phyloP scores from a whole-genome alignment of 495 filamentous ascomycete genomes.

The Penicillium daleae region DNA sequence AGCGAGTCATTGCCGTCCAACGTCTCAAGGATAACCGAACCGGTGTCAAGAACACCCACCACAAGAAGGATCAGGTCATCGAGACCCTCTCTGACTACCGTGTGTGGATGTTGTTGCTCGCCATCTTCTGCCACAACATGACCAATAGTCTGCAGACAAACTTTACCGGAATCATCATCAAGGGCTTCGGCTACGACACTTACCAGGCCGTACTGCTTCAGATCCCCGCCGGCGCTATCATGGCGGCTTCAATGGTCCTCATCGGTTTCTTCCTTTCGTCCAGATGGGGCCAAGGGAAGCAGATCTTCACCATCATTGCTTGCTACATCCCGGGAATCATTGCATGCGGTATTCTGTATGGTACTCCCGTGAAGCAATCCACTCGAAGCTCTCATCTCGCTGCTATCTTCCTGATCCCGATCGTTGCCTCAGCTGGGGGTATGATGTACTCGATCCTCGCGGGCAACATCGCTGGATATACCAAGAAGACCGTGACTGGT shows the following conservation, averaged over 20 bases:
- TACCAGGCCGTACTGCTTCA: constrained; percentile 61
- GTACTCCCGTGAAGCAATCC: neutral
- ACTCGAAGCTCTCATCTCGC: constrained; percentile 13
- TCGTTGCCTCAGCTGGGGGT: constrained; percentile 1
- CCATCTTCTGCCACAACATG: constrained; percentile 42
- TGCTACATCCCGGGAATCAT: constrained; percentile 29
- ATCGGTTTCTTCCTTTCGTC: constrained; percentile 47
- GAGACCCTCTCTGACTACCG: constrained; percentile 34
- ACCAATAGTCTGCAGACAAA: constrained; percentile 62
- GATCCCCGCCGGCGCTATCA: constrained; percentile 59
- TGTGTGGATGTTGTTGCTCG: constrained; percentile 33
- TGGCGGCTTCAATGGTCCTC: constrained; percentile 56
- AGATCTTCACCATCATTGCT: constrained; percentile 44
- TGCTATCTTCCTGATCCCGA: constrained; percentile 13
- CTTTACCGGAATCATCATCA: constrained; percentile 53
- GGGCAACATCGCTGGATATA: constrained; percentile 64
- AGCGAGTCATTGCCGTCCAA: neutral
- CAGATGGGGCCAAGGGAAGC: constrained; percentile 49
- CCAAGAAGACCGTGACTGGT: constrained; percentile 66
- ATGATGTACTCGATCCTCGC: constrained; percentile 48
- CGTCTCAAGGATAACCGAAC: constrained; percentile 54
- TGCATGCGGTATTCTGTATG: constrained; percentile 16
- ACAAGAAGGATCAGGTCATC: constrained; percentile 39
- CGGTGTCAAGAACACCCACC: constrained; percentile 46
- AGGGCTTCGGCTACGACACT: constrained; percentile 45